Conservation (phyloP, 164 flowering plant genomes). For the Taxillus chinensis region DNA sequence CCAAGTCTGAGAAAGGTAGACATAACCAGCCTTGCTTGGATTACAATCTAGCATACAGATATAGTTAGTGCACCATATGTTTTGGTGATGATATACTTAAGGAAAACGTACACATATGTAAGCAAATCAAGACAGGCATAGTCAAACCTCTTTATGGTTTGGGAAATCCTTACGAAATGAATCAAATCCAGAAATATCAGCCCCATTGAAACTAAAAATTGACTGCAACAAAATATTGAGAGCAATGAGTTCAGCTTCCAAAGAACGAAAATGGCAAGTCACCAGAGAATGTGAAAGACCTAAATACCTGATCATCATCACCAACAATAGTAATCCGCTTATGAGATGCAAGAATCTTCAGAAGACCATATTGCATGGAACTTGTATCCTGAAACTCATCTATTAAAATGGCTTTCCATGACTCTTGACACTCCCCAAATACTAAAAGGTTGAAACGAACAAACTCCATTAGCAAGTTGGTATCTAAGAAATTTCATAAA, state of each 20-base stretch:
- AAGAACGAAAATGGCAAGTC: neutral
- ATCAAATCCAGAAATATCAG: conserved; percentile 78
- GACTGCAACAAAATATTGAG: conserved; percentile 46
- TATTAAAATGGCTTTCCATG: conserved; percentile 78
- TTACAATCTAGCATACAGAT: too few species aligned
- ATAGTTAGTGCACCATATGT: neutral
- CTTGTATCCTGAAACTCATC: conserved; percentile 99
- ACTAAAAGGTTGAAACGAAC: conserved; percentile 29
- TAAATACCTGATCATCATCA: conserved; percentile 84
- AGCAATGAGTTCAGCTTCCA: neutral
- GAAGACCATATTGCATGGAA: conserved; percentile 71
- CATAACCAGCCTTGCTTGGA: too few species aligned
- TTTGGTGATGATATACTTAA: neutral
- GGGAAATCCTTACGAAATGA: conserved; percentile 86
- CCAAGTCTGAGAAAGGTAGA: too few species aligned
- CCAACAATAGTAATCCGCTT: conserved; percentile 78
- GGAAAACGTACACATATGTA: neutral
- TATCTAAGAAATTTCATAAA: neutral
- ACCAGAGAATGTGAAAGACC: neutral
- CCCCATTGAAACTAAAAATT: conserved; percentile 94
- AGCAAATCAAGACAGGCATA: neutral
- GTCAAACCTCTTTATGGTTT: conserved; percentile 66
- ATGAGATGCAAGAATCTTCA: conserved; percentile 70
- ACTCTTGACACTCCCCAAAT: conserved; percentile 47
- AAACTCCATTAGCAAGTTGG: neutral